These are phyloP conservation scores for Lizonia empirigonia DNA, from an alignment of 2,329 filamentous ascomycete species.

Conservation along the genomic window DNA sequence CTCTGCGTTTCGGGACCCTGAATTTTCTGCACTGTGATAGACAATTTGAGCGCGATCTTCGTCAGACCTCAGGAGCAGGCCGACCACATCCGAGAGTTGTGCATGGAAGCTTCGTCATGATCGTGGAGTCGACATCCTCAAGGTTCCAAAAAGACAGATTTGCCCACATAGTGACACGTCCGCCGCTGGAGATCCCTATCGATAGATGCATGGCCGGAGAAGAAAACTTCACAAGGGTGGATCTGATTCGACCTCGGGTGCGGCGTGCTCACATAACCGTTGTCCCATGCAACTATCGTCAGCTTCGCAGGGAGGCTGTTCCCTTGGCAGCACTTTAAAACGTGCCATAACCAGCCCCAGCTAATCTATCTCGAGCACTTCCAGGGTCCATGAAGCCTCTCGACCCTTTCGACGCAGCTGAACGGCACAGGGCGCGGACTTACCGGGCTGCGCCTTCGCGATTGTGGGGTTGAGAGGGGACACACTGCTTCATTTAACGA, in stretches of 20 bases:
- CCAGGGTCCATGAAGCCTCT: conserved; percentile 13
- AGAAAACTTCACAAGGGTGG: conserved; percentile 15
- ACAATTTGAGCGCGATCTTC: conserved; percentile 24
- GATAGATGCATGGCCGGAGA: conserved; percentile 12
- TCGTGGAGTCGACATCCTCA: conserved; percentile 15
- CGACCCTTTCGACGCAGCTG: conserved; percentile 10
- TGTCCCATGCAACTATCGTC: conserved; percentile 19
- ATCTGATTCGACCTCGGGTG: conserved; percentile 15
- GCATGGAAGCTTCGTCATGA: conserved; percentile 15
- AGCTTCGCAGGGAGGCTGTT: conserved; percentile 9
- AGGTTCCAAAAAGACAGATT: conserved; percentile 4
- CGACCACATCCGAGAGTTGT: conserved; percentile 22
- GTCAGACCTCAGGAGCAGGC: conserved; percentile 24
- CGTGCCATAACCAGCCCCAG: conserved; percentile 14
- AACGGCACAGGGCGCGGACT: conserved; percentile 6
- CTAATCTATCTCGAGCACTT: conserved; percentile 21
- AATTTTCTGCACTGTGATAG: conserved; percentile 29
- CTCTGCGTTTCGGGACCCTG: conserved; percentile 41
- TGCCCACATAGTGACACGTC: conserved; percentile 13
- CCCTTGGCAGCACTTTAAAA: conserved; percentile 16
- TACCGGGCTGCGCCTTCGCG: conserved; percentile 11
- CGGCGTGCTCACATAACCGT: conserved; percentile 11
- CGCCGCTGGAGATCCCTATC: conserved; percentile 15
- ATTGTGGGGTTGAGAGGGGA: conserved; percentile 13
- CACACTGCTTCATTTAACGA: conserved; percentile 12